These are phyloP conservation scores for Cladophialophora exuberans DNA, from an alignment of 2,329 filamentous ascomycete genomes.

Conservation along the genomic window DNA sequence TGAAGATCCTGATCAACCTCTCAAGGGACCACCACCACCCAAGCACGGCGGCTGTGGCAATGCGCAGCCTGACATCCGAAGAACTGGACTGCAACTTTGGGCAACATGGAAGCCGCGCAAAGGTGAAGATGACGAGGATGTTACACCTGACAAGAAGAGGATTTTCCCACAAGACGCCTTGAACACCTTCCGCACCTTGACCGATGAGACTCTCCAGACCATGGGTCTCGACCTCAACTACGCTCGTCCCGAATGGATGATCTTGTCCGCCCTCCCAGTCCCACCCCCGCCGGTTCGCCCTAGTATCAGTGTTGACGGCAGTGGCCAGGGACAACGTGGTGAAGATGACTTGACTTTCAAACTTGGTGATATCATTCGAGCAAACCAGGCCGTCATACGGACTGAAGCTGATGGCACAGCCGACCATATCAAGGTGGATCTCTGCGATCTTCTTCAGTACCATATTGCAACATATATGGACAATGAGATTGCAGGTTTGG, in stretches of 20 bases:
- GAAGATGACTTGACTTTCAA: constrained; percentile 99
- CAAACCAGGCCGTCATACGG: constrained; percentile 91
- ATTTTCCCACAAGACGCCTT: constrained; percentile 85
- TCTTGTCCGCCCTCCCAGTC: constrained; percentile 91
- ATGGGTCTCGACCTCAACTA: constrained; percentile 95
- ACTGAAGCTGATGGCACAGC: constrained; percentile 91
- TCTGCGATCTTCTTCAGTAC: constrained; percentile 90
- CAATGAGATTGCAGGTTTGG: constrained; percentile 95
- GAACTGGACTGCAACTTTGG: constrained; percentile 81
- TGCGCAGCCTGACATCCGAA: constrained; percentile 81
- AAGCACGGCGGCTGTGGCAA: constrained; percentile 92
- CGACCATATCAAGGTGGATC: constrained; percentile 86
- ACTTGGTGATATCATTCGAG: constrained; percentile 95
- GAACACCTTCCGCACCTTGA: constrained; percentile 83
- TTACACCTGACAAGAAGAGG: constrained; percentile 73
- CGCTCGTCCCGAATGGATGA: constrained; percentile 97
- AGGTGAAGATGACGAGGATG: constrained; percentile 71
- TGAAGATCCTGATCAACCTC: constrained; percentile 68
- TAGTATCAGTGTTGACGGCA: constrained; percentile 96
- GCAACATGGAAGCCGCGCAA: constrained; percentile 73
- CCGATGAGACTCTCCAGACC: constrained; percentile 76
- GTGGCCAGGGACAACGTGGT: constrained; percentile 85
- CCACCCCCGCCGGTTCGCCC: constrained; percentile 94
- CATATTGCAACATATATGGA: constrained; percentile 99
- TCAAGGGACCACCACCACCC: constrained; percentile 56